Percentiles rank a stretch among this genome's conserved stretches.
Conservation (phyloP, 2,329 filamentous ascomycete species). For the Colletotrichum musicola region DNA sequence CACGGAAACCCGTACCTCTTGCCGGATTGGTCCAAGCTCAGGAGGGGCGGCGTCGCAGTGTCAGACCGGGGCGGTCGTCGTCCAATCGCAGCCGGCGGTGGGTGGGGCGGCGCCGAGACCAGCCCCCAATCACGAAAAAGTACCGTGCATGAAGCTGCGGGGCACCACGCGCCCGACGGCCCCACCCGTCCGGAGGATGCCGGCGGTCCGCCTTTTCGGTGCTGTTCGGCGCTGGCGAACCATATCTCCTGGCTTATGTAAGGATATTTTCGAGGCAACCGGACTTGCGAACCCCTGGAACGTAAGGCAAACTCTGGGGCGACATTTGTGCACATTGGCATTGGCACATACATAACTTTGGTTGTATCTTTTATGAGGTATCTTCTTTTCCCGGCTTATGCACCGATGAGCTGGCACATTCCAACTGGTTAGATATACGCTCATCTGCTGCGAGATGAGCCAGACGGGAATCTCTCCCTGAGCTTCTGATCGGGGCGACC, state of each 20-base stretch:
- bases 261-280: neutral
- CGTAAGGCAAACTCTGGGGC: neutral
- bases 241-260: neutral
- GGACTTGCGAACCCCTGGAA: neutral
- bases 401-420: neutral
- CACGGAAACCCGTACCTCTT: neutral
- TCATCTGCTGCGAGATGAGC: neutral
- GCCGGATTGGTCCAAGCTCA: neutral
- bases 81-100: constrained; percentile 1
- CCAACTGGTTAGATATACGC: too few relatives aligned
- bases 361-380: neutral
- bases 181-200: too few relatives aligned
- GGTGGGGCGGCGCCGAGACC: neutral
- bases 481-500: too few relatives aligned
- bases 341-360: too few relatives aligned
- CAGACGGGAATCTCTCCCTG: too few relatives aligned
- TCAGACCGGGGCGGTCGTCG: neutral
- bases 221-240: constrained; percentile 25
- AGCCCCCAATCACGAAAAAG: constrained; percentile 14
- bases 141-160: constrained; percentile 15
- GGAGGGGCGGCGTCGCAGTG: constrained; percentile 7
- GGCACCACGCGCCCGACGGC: neutral
- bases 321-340: neutral
- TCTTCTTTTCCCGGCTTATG: neutral
- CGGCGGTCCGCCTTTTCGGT: neutral